These are phyloP conservation scores for Narthecium ossifragum DNA, from an alignment of 106 monocot species.

Conservation along the genomic window DNA sequence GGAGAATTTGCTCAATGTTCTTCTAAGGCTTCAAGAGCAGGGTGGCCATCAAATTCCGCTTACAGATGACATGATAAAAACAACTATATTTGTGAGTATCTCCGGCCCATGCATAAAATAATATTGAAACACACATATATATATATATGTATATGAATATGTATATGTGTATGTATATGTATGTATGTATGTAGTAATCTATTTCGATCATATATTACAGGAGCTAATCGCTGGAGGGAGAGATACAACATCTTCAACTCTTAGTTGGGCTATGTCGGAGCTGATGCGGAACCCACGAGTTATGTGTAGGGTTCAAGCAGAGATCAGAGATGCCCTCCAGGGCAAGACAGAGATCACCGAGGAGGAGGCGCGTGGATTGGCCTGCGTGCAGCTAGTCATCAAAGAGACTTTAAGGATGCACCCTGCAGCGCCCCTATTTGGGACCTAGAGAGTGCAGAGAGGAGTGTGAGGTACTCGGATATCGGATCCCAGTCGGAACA, in stretches of 20 bases:
- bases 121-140: too few relatives aligned
- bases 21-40: constrained; percentile 21
- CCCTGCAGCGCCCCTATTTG: constrained; percentile 28
- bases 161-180: too few relatives aligned
- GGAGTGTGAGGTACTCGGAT: constrained; percentile 24
- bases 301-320: constrained; percentile 23
- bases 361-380: background rate
- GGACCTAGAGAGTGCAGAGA: constrained; percentile 11
- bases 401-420: constrained; percentile 35
- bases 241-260: constrained; percentile 12
- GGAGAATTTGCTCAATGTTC: constrained; percentile 25
- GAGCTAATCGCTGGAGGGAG: constrained; percentile 18
- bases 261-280: constrained; percentile 36
- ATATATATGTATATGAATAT: too few relatives aligned
- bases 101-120: background rate
- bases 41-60: constrained; percentile 2
- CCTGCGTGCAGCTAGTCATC: constrained; percentile 25
- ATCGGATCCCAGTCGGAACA: constrained; percentile 18
- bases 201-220: constrained; percentile 9
- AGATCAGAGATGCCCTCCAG: constrained; percentile 9
- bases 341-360: background rate
- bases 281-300: constrained; percentile 21
- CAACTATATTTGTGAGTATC: constrained; percentile 24
- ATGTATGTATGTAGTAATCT: too few relatives aligned
- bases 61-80: constrained; percentile 16